phyloP scores from a whole-genome alignment of 768 basidiomycete genomes.

The Amanita inopinata region DNA sequence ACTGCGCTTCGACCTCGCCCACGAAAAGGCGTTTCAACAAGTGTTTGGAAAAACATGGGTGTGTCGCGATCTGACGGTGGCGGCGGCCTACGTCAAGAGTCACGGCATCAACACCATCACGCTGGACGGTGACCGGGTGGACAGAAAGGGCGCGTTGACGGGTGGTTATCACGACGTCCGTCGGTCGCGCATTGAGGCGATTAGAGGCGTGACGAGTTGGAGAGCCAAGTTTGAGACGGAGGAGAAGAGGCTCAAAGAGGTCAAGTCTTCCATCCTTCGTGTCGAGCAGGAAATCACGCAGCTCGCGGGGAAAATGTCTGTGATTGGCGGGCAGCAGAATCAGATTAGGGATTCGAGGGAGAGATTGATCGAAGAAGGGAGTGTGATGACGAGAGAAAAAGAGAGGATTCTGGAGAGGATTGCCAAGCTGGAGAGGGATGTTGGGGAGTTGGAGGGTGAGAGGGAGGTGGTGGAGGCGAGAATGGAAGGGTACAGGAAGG shows the following conservation, averaged over 20 bases:
- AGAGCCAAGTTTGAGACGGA: conserved; percentile 60
- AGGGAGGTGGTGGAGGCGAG: conserved; percentile 51
- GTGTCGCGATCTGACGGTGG: conserved; percentile 85
- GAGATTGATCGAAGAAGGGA: conserved; percentile 52
- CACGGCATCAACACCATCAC: conserved; percentile 97
- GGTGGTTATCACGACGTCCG: conserved; percentile 94
- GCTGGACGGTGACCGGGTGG: conserved; percentile 94
- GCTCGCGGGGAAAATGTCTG: conserved; percentile 62
- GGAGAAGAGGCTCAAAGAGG: conserved; percentile 55
- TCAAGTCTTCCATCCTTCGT: conserved; percentile 55
- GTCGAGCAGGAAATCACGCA: conserved; percentile 85
- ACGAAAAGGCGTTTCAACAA: conserved; percentile 85
- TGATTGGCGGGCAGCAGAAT: conserved; percentile 57
- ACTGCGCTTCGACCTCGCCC: conserved; percentile 61
- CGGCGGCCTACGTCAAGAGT: conserved; percentile 88
- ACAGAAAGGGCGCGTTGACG: conserved; percentile 90
- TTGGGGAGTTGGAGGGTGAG: conserved; percentile 68
- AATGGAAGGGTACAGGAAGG: conserved; percentile 52
- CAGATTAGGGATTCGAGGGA: conserved; percentile 64
- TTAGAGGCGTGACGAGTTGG: conserved; percentile 72
- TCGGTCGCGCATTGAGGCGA: conserved; percentile 81
- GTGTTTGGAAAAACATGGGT: conserved; percentile 98
- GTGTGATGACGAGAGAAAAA: conserved; percentile 51
- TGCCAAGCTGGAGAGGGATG: conserved; percentile 52
- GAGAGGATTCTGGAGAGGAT: conserved; percentile 59